Evolutionary conservation across 129 eudicot genomes (phyloP).

Genomic region (Flaveria trinervia): DNA sequence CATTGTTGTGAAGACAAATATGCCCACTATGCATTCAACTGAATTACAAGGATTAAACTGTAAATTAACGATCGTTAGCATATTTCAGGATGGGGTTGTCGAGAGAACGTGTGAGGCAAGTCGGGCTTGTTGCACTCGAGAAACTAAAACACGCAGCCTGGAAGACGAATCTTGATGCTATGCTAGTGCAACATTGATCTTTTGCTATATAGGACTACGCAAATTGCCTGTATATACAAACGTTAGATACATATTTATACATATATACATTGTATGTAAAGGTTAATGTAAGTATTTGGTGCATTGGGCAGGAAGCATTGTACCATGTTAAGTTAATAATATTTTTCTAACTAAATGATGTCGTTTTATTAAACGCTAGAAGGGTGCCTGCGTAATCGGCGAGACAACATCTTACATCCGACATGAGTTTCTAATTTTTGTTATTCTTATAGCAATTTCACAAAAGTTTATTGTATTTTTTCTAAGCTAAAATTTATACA

Average conservation of each 20-base stretch:
- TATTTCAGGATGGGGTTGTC: constrained; percentile 88
- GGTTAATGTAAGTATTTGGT: neutral
- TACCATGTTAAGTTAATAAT: constrained; percentile 24
- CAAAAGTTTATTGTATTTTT: no score
- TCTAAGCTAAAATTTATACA: no score
- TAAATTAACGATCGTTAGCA: neutral
- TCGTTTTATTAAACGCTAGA: neutral
- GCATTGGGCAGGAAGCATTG: constrained; percentile 9
- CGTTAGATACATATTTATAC: constrained; percentile 34
- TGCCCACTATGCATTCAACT: no score
- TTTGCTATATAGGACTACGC: constrained; percentile 10
- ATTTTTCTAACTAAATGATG: neutral
- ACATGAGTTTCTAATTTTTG: no score
- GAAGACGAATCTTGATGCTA: constrained; percentile 69
- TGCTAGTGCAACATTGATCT: constrained; percentile 66
- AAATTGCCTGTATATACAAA: constrained; percentile 33
- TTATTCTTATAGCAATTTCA: no score
- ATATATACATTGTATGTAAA: constrained; percentile 30
- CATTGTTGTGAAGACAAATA: no score
- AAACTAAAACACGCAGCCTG: constrained; percentile 91
- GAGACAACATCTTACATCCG: no score
- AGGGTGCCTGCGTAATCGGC: no score
- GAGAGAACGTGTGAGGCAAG: constrained; percentile 94
- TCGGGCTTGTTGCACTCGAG: constrained; percentile 92
- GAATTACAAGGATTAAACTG: neutral